Percentiles rank a stretch among this genome's conserved stretches.
Conservation (phyloP, 2,329 filamentous ascomycete species). For the Calonectria pteridis region DNA sequence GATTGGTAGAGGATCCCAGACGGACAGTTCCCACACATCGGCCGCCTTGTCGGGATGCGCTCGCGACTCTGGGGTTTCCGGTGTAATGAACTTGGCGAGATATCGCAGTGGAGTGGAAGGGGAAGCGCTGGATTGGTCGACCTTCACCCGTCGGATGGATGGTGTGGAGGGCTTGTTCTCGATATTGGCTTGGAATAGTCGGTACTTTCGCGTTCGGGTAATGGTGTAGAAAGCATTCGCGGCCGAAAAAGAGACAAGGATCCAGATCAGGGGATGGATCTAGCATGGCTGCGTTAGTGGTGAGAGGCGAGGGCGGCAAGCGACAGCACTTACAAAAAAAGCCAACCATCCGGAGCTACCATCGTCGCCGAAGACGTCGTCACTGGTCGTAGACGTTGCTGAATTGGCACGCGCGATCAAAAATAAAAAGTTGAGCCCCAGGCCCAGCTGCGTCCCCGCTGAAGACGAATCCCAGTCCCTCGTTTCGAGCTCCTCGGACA, state of each 20-base stretch:
- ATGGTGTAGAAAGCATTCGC: constrained; percentile 87
- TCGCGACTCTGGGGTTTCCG: constrained; percentile 81
- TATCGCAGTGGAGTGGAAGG: constrained; percentile 84
- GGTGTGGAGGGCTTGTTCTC: constrained; percentile 82
- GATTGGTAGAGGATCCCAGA: constrained; percentile 94
- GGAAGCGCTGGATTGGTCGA: constrained; percentile 76
- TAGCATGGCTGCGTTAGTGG: constrained; percentile 50
- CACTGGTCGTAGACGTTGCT: constrained; percentile 64
- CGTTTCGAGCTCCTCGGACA: constrained; percentile 93
- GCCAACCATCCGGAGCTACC: constrained; percentile 74
- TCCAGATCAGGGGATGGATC: constrained; percentile 79
- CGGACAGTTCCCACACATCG: constrained; percentile 93
- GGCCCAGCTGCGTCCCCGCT: constrained; percentile 80
- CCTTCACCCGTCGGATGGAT: constrained; percentile 88
- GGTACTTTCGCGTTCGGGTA: constrained; percentile 84
- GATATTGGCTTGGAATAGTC: constrained; percentile 89
- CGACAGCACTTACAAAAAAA: constrained; percentile 59
- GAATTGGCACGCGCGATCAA: constrained; percentile 86
- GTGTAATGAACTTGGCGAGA: constrained; percentile 75
- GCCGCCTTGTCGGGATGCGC: constrained; percentile 84
- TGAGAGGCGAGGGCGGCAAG: constrained; percentile 10
- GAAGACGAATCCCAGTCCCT: constrained; percentile 89
- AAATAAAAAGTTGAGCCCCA: constrained; percentile 83
- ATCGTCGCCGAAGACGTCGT: constrained; percentile 89
- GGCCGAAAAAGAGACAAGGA: constrained; percentile 74